phyloP scores from a whole-genome alignment of 139 green algal genomes.

The Volvox africanus region DNA sequence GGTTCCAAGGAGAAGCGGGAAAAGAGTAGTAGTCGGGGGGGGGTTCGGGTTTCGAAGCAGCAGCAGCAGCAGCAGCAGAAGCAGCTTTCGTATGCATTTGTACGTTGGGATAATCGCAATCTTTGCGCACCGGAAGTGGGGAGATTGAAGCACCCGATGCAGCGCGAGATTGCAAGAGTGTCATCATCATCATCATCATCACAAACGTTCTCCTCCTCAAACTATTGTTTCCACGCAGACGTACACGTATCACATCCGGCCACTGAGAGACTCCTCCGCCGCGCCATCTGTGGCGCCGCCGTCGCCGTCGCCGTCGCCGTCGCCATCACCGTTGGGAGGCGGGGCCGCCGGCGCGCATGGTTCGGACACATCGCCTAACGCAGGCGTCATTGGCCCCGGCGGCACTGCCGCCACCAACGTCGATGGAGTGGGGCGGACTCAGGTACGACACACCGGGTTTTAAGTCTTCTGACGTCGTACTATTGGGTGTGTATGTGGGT shows the following conservation, averaged over 20 bases:
- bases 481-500: background rate
- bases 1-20: too few relatives aligned
- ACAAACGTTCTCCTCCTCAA: too few relatives aligned
- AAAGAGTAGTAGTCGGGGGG: too few relatives aligned
- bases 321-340: background rate
- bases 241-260: conserved; percentile 64
- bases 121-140: too few relatives aligned
- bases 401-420: background rate
- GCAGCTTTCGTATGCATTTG: background rate
- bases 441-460: background rate
- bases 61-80: too few relatives aligned
- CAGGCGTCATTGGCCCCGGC: background rate
- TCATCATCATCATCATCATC: too few relatives aligned
- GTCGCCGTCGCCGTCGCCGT: background rate
- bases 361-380: background rate
- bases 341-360: background rate
- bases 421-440: background rate
- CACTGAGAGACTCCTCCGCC: conserved; percentile 42
- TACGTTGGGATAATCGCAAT: background rate
- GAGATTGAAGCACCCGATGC: too few relatives aligned
- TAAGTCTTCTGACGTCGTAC: background rate
- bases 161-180: too few relatives aligned
- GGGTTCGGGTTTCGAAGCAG: background rate
- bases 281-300: background rate
- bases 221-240: conserved; percentile 25